A percentile compares a stretch with the other conserved stretches of the same genome.
Conservation (phyloP, 1,139 yeast species). For the Diutina rugosa region DNA sequence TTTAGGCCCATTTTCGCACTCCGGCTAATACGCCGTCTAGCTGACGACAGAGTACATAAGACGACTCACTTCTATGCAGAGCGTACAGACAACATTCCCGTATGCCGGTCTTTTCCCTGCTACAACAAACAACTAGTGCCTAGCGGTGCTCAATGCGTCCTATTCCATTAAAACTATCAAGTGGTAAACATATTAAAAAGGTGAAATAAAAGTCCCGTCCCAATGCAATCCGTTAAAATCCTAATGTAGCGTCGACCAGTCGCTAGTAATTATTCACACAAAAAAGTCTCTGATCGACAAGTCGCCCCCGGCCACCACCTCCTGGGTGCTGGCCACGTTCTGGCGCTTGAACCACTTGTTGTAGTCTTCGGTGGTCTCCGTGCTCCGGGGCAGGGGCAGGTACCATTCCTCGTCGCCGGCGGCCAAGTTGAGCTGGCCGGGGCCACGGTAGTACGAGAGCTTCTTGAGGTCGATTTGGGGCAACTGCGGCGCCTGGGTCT, state of each 20-base stretch:
- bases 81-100: background rate
- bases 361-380: background rate
- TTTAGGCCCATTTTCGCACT: background rate
- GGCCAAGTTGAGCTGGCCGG: background rate
- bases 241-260: background rate
- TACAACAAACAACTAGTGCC: background rate
- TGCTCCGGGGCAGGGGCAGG: background rate
- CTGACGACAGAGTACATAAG: background rate
- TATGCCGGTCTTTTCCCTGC: background rate
- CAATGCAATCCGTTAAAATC: background rate
- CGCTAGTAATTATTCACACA: background rate
- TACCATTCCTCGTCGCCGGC: background rate
- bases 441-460: background rate
- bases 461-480: background rate
- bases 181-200: background rate
- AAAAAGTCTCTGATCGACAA: background rate
- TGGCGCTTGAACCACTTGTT: constrained; percentile 1
- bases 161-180: background rate
- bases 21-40: background rate
- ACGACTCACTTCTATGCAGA: background rate
- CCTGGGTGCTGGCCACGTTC: background rate
- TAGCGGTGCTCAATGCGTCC: background rate
- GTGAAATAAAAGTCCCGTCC: background rate
- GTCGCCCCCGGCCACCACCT: background rate
- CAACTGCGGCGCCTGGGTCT: background rate